A percentile compares a stretch with the other conserved stretches of the same genome.
These are phyloP conservation scores for Dothideomycetes sp. DNA, from an alignment of 2,329 filamentous ascomycete genomes.

Conservation along the genomic window DNA sequence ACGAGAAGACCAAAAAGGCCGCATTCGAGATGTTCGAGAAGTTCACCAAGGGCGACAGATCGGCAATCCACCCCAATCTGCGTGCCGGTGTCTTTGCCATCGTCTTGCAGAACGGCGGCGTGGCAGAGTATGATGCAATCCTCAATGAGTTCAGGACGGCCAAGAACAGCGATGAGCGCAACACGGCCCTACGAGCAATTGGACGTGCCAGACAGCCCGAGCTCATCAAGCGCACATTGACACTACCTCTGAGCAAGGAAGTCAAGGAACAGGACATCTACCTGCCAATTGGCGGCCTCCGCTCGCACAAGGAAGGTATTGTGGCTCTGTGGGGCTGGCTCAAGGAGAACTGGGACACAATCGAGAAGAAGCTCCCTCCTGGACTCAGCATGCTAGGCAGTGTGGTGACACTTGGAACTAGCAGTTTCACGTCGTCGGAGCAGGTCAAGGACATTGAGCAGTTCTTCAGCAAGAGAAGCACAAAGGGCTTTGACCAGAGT, in stretches of 20 bases:
- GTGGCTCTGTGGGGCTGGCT: conserved; percentile 74
- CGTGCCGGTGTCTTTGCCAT: conserved; percentile 79
- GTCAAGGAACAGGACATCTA: conserved; percentile 95
- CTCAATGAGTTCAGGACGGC: conserved; percentile 66
- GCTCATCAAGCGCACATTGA: conserved; percentile 71
- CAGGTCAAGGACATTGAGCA: conserved; percentile 65
- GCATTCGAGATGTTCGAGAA: conserved; percentile 85
- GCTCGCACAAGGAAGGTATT: conserved; percentile 67
- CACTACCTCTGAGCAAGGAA: conserved; percentile 62
- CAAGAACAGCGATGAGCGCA: conserved; percentile 75
- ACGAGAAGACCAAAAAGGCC: conserved; percentile 65
- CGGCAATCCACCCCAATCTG: conserved; percentile 84
- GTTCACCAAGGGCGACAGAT: conserved; percentile 66
- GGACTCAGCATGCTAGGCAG: conserved; percentile 74
- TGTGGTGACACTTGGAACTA: conserved; percentile 72
- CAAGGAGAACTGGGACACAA: conserved; percentile 76
- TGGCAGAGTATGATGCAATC: conserved; percentile 74
- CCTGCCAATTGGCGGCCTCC: conserved; percentile 69
- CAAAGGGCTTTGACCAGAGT: conserved; percentile 77
- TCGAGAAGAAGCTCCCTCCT: conserved; percentile 75
- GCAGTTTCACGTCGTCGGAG: conserved; percentile 64
- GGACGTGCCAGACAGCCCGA: conserved; percentile 68
- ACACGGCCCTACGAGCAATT: conserved; percentile 74
- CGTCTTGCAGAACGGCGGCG: conserved; percentile 70
- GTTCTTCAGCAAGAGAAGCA: conserved; percentile 76